Base-by-base conservation (phyloP, 108 stramenopile genomes). In the Tribonema minus region DNA sequence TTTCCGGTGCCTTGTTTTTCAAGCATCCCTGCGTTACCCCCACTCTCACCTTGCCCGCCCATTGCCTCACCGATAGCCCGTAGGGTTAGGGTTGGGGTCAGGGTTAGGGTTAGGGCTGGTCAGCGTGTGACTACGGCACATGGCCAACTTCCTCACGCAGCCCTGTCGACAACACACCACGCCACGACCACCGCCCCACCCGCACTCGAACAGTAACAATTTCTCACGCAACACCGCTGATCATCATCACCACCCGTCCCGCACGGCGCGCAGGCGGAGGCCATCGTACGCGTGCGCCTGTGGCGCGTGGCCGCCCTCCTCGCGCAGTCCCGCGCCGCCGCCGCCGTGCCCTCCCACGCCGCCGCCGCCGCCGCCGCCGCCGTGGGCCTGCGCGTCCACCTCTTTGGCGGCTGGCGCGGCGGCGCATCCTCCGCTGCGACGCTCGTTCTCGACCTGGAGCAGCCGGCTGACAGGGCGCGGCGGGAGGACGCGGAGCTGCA, bases 321-420 rank as follows among this genome's bases (percentile, higher is more conserved):
- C 12, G 34, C 34, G 30, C 41, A 66, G 27, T 26, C 46, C 35
- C 39, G 15, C 15, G n/a, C 12, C 6, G 74, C 74, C 15, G 30
- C 5, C 34, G 39, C 61, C 25, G 37, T 36, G 1, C 64, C 74
- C n/a, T n/a, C n/a, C n/a, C n/a, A n/a, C n/a, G n/a, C n/a, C n/a
- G n/a, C n/a, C n/a, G n/a, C n/a, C n/a, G 5, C 20, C 7, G 46
- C 54, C 74, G 20, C 74, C 64, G 34, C 41, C 64, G 54, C 64
- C 0, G 0, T 75, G 29, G 74, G 74, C 0, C 65, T 66, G 41
- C 74, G 74, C 27, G 74, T 75, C 1, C 9, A 40, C 32, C 66
- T 58, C 15, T 66, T 66, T 35, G 74, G 74, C 27, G 74, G 74
- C 6, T 75, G 40, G 74, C 64, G 74, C 2, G 41, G n/a, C n/a